Base-by-base conservation (phyloP, 73 alveolate species). In the Stentor coeruleus region DNA sequence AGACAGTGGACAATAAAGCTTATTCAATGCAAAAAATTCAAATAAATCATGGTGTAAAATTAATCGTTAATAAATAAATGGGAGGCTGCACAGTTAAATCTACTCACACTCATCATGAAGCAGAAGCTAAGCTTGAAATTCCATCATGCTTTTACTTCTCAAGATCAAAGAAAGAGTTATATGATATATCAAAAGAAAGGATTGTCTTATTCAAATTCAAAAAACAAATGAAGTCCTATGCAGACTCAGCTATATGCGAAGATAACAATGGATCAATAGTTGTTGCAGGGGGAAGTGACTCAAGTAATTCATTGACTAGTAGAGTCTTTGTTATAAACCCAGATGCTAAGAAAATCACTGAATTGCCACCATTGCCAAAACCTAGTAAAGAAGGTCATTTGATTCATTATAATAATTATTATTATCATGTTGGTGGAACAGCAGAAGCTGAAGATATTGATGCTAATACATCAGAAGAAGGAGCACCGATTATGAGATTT, bases 81-180 rank as follows among this genome's bases (percentile, higher is more conserved):
- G 66, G 66, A 49, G 66, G 66, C 66, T 49, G 66, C 66, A 49
- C 66, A 49, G 66, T 49, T 49, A 49, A 49, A 49, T 49, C 66
- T 11, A 49, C 66, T 49, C 66, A 49, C 20, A 49, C 66, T 49
- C 66, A 49, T 49, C 66, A 11, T 6, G 66, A 49, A 49, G 66
- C 66, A 11, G 66, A 49, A 20, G 66, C 20, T 6, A 49, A 49
- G 66, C 28, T 49, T 6, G 20, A 6, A 11, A 49, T 49, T 49
- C 66, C 66, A 49, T 11, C 66, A 49, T 49, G 66, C 20, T 20
- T 11, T 20, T 49, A 49, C 66, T 49, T 49, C 66, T 49, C 28
- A 6, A 49, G 66, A 20, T 11, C 6, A 49, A 49, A 49, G 66
- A 49, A 49, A 49, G 20, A 49, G 28, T 20, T 49, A 6, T 49